A percentile compares a stretch with the other conserved stretches of the same genome.
phyloP scores from a whole-genome alignment of 2,329 filamentous ascomycete genomes.

The Trichoderma simmonsii region DNA sequence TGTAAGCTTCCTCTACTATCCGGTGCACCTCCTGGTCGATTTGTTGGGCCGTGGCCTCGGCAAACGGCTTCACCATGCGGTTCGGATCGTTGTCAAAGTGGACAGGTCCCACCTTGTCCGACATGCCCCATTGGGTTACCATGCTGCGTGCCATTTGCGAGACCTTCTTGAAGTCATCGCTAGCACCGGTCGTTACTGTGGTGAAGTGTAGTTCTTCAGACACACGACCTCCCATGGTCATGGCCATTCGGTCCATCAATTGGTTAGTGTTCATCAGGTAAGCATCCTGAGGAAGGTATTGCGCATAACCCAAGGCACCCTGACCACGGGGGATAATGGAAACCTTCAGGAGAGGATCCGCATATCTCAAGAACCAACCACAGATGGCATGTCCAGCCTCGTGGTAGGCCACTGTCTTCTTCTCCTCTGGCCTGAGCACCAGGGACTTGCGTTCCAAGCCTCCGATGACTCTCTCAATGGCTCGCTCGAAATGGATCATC shows the following conservation, averaged over 20 bases:
- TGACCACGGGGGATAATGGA: constrained; percentile 97
- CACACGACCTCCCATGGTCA: constrained; percentile 94
- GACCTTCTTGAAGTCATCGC: constrained; percentile 98
- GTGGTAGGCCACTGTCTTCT: constrained; percentile 94
- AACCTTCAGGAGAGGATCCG: constrained; percentile 96
- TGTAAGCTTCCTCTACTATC: constrained; percentile 90
- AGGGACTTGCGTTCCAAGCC: constrained; percentile 97
- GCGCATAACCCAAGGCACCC: constrained; percentile 90
- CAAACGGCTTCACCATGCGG: constrained; percentile 90
- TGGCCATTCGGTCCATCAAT: constrained; percentile 99
- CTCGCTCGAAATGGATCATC: constrained; percentile 93
- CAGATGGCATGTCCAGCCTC: constrained; percentile 98
- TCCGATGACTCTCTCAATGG: constrained; percentile 94
- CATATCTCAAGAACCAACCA: constrained; percentile 94
- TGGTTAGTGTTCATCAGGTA: constrained; percentile 96
- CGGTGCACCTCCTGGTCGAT: constrained; percentile 90
- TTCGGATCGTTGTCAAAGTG: constrained; percentile 84
- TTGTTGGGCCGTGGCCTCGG: constrained; percentile 84
- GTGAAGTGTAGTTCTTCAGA: constrained; percentile 96
- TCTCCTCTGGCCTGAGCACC: constrained; percentile 89
- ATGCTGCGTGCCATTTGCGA: constrained; percentile 93
- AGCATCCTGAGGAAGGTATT: constrained; percentile 91
- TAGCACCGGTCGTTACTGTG: constrained; percentile 90
- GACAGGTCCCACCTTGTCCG: constrained; percentile 84
- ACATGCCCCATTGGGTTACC: constrained; percentile 99